Conservation (phyloP, 306 rosid species). For the Parietaria judaica region DNA sequence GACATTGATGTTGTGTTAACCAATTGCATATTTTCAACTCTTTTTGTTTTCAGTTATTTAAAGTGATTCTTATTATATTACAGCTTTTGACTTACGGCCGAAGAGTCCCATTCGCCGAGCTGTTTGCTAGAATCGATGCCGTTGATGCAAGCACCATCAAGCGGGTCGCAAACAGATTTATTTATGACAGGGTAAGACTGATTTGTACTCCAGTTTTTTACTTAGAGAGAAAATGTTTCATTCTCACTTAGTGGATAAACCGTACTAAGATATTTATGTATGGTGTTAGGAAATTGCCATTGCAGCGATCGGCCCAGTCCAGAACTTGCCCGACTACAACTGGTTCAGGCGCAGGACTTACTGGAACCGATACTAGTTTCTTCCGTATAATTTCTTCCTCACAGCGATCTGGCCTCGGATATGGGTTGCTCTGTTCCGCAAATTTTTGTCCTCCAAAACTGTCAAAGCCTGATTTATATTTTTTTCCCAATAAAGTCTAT, state of each 20-base stretch:
- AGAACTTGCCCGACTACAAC: constrained; percentile 81
- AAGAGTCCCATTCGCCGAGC: constrained; percentile 83
- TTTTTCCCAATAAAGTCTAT: constrained; percentile 12
- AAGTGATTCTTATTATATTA: constrained; percentile 2
- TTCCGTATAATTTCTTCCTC: constrained; percentile 17
- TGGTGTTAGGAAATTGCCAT: constrained; percentile 67
- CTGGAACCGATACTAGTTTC: constrained; percentile 89
- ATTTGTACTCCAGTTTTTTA: neutral
- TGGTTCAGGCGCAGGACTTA: constrained; percentile 98
- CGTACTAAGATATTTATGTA: neutral
- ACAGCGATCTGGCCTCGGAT: constrained; percentile 29
- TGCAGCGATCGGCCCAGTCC: constrained; percentile 89
- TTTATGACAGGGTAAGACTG: constrained; percentile 70
- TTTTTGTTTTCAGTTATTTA: neutral
- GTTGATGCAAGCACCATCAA: constrained; percentile 85
- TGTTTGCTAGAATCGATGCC: constrained; percentile 93
- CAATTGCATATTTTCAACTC: no score
- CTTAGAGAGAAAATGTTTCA: neutral
- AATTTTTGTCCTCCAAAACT: constrained; percentile 30
- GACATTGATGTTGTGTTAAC: no score
- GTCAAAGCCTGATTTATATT: constrained; percentile 32
- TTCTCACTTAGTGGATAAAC: neutral
- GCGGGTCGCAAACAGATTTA: constrained; percentile 88
- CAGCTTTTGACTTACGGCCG: constrained; percentile 87
- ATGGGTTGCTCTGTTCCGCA: constrained; percentile 13